Evolutionary conservation across 225 moss, liverwort and hornwort species (phyloP).

Genomic region (Rhytidiadelphus loreus): DNA sequence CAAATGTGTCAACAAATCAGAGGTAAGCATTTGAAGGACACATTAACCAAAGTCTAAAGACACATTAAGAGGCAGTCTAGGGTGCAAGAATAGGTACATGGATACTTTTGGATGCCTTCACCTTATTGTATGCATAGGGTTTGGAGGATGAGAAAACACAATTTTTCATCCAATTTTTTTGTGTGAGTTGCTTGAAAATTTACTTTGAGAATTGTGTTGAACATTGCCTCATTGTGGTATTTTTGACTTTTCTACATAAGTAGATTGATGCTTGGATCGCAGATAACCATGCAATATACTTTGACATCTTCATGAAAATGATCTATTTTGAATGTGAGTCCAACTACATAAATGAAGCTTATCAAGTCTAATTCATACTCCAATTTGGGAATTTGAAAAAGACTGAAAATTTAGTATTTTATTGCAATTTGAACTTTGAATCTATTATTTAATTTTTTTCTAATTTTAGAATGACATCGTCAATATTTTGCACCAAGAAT

Average conservation of each 20-base stretch:
- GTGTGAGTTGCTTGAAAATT: fast-evolving
- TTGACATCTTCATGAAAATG: not conserved
- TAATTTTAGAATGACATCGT: fast-evolving
- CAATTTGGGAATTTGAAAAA: not conserved
- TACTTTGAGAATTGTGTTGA: not conserved
- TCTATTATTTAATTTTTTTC: not conserved
- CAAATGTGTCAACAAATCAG: no score
- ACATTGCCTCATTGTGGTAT: not conserved
- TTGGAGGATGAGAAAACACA: fast-evolving
- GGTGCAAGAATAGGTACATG: no score
- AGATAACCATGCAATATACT: fast-evolving
- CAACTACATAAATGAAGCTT: not conserved
- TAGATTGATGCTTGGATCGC: not conserved
- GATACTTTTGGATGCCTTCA: no score
- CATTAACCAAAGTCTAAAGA: no score
- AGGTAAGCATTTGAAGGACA: no score
- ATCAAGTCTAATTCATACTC: fast-evolving
- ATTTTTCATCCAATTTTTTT: not conserved
- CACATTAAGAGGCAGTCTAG: no score
- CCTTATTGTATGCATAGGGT: no score
- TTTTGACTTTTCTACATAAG: not conserved
- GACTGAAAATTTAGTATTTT: not conserved
- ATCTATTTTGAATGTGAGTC: not conserved
- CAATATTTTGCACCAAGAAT: not conserved
- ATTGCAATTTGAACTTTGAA: not conserved